Base-by-base conservation (phyloP, 306 rosid species). In the Canavalia gladiata region DNA sequence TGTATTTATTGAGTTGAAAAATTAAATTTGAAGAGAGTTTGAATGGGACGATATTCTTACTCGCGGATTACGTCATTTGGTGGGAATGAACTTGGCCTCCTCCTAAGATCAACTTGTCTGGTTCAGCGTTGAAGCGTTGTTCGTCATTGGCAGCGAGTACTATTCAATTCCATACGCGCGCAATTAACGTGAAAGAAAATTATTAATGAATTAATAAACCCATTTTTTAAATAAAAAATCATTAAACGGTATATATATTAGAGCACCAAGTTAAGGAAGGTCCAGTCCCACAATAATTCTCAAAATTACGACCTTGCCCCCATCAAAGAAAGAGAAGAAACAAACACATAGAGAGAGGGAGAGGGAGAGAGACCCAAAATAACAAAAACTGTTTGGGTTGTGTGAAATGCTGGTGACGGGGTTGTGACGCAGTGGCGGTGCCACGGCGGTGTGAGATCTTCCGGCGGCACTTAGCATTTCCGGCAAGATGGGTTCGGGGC, bases 401-500 rank as follows among this genome's bases (percentile, higher is more conserved):
- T 76, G 34, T 29, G 43, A 81, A 77, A 87, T 87, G 90, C 86
- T 43, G 74, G 50, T 29, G 39, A 75, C 75, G 9, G 35, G 57
- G 58, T 73, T 66, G 60, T 43, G 57, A 49, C 68, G 51, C 74
- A 72, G 87, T 45, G 82, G 82, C 68, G 42, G 55, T 63, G 84
- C 84, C 77, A 73, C 68, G 82, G 81, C 37, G 66, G 68, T 46
- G 64, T 81, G 79, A 74, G 86, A 82, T 87, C 63, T 78, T 3
- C 58, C 59, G 76, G 79, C 34, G 39, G 69, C 49, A 49, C 30
- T 13, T 45, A 72, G 28, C 76, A 74, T 54, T 50, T 87, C 46
- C 34, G 50, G 70, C 25, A 56, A 43, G 39, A 94, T 94, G 94
- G 97, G 94, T 76, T 87, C 89, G 79, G 90, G 90, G 8, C 94